Evolutionary conservation across 495 filamentous ascomycete genomes (phyloP), one percentile per base, ranked within the genome.

Genomic region (Neurospora pannonica): DNA sequence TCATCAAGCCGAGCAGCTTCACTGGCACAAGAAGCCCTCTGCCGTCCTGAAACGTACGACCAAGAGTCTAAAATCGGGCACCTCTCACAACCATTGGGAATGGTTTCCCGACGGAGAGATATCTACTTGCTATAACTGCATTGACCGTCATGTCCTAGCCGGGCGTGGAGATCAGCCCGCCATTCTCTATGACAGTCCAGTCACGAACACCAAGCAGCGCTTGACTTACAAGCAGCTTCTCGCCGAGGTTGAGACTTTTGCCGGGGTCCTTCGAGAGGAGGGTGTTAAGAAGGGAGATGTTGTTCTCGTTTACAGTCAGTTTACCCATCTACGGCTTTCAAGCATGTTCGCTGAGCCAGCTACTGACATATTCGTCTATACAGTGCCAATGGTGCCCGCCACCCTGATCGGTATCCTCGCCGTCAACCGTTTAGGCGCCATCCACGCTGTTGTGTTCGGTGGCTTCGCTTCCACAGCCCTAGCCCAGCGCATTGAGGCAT

Each of bases 341-440:
- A n/a, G n/a, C 10, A 17, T 42, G 28, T 48, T 43, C 21, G 2
- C 21, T 60, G 24, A 69, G 4, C n/a, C n/a, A 42, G 8, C 9
- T 42, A 71, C 17, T 76, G 70, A 75, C 78, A 38, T 3, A 10
- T n/a, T 8, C 15, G 19, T 60, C 54, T 71, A 19, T 69, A 0
- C 42, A 95, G 93, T 97, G 95, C 95, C 95, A 72, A 97, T 98
- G 95, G 94, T 98, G 42, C 95, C 95, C 2, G 92, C 93, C 5
- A 92, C 95, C 9, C 79, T 97, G 21, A 91, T 97, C 70, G 94
- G 92, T 28, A 92, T 94, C 31, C 89, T 97, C 4, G 94, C 95
- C 36, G 89, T 93, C 75, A 87, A 87, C 54, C 91, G 94, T 0
- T 85, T 98, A 1, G 95, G 95, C 31, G 95, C 95, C 8, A 91